Evolutionary conservation across 2,329 filamentous ascomycete genomes (phyloP), one percentile per base, ranked within the genome.

Genomic region (Hymenotorrendiella dingleyae): DNA sequence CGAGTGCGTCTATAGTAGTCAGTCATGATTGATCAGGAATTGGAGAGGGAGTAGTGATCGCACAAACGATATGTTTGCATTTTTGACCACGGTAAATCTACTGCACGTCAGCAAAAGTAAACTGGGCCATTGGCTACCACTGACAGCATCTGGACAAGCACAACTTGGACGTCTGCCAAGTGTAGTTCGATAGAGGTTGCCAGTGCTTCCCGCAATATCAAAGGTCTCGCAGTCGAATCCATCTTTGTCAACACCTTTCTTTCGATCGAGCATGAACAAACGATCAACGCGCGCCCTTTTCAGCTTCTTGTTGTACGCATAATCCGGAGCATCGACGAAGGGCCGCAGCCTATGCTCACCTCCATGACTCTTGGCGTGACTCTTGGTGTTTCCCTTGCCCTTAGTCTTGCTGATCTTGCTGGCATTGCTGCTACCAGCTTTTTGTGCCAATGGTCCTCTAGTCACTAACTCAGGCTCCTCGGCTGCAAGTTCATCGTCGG

Each of bases 11-110:
- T 51, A 41, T 17, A 26, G 6, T 0, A 20, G 16, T 26, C 11
- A 26, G 32, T 27, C 19, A 12, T 12, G 16, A 24, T 34, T 16
- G 14, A 22, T 9, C 9, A 16, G 8, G 12, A 34, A 19, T 32
- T 3, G 10, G 4, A 24, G 23, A 24, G 29, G 17, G 4, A 11
- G 4, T n/a, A 27, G 11, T 28, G n/a, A n/a, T n/a, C 46, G 35
- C 36, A 49, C 46, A 53, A 8, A 47, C 49, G 14, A 53, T 53
- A 20, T 53, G 50, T 36, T 53, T 53, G 42, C 50, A 53, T 17
- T 49, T 50, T 19, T 53, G 46, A 21, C 48, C 48, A 20, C 50
- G 41, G 14, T 38, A 49, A 9, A 40, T 40, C 50, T 53, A 14
- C 17, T 19, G 9, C 2, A n/a, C 7, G 16, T 50, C 22, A 48